Base-by-base conservation (phyloP, 2,329 filamentous ascomycete species). In the Sclerotinia minor region DNA sequence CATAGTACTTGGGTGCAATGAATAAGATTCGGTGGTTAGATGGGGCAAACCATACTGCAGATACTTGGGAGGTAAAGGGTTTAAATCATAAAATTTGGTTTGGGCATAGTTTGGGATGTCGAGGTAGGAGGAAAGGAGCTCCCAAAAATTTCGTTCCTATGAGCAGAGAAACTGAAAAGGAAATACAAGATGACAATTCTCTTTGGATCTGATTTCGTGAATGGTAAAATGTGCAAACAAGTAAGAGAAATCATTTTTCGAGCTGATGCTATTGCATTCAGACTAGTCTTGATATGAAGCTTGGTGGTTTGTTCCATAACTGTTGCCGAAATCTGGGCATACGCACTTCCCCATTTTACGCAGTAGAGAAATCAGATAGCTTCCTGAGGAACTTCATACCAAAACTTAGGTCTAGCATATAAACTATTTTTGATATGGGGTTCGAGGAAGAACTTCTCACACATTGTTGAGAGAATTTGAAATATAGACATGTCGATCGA, bases 61-160 rank as follows among this genome's bases (percentile, higher is more conserved):
- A 5, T 8, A 41, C 8, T 52, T 44, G 26, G 44, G n/a, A 38
- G 44, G 26, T 35, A 24, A 2, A 13, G 1, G 29, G 32, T 8
- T 50, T 13, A 21, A 50, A 50, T 50, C 15, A 61, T 50, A n/a
- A 49, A 19, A 49, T 63, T 32, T 60, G 41, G n/a, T 26, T 50
- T 50, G 59, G n/a, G 45, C 29, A 63, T 50, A 50, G 2, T 63
- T 26, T 41, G 45, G 8, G 9, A 24, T 24, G 21, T 38, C 19
- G 32, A 15, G 21, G n/a, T 17, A 21, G 15, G 29, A 24, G 29
- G n/a, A 8, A 6, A 49, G 2, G n/a, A 24, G 29, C 19, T 50
- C 24, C 35, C 35, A 13, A 2, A 9, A 49, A 38, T 49, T 50
- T 24, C 11, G 13, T 61, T 49, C 19, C n/a, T 24, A 2, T 61